A percentile compares a stretch with the other conserved stretches of the same genome.
Conservation (phyloP, 805 yeast genomes). For the Yarrowia phangngaensis region DNA sequence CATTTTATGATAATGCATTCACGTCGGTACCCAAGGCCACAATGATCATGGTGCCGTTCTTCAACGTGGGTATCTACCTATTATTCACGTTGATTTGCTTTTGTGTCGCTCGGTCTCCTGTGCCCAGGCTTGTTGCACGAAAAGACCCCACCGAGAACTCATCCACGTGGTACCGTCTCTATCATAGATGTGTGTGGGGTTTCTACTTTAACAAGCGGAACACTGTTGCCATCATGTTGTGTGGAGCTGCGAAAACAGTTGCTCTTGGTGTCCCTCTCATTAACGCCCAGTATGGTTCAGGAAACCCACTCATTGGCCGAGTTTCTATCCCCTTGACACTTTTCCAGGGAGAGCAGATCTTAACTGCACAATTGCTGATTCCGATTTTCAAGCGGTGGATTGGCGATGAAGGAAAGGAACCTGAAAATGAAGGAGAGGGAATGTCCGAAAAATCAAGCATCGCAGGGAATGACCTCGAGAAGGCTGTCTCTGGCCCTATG, state of each 20-base stretch:
- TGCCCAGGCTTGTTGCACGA: slow-evolving; percentile 5
- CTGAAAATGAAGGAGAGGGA: slow-evolving; percentile 7
- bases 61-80: slow-evolving; percentile 74
- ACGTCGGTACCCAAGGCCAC: slow-evolving; percentile 63
- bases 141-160: slow-evolving; percentile 48
- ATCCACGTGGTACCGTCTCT: slow-evolving; percentile 44
- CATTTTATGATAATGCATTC: slow-evolving; percentile 79
- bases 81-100: slow-evolving; percentile 68
- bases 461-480: slow-evolving; percentile 3
- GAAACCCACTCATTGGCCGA: slow-evolving; percentile 52
- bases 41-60: slow-evolving; percentile 72
- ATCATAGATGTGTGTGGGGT: slow-evolving; percentile 50
- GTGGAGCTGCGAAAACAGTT: slow-evolving; percentile 93
- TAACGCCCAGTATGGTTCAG: slow-evolving; percentile 72
- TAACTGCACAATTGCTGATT: slow-evolving; percentile 71
- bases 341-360: slow-evolving; percentile 83
- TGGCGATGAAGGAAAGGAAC: slow-evolving; percentile 23
- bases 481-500: background rate
- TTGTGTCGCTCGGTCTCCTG: slow-evolving; percentile 47
- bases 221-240: slow-evolving; percentile 73
- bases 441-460: background rate
- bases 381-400: slow-evolving; percentile 70
- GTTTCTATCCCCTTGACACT: slow-evolving; percentile 77
- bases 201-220: slow-evolving; percentile 69
- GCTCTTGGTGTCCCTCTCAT: slow-evolving; percentile 83